phyloP scores from a whole-genome alignment of 2,329 filamentous ascomycete genomes.

The Cordyceps farinosa region DNA sequence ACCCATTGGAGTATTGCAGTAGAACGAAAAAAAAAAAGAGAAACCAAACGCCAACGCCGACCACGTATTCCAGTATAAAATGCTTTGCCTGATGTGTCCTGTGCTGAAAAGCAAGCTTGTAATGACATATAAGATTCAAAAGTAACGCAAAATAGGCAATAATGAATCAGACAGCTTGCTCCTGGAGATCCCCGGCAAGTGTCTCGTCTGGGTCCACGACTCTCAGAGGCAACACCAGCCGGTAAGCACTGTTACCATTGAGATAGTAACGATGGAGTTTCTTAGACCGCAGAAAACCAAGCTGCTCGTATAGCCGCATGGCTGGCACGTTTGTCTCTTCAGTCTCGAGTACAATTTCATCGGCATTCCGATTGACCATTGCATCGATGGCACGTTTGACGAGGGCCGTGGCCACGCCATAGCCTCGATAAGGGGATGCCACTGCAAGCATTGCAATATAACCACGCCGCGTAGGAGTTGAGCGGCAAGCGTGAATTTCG shows the following conservation, averaged over 20 bases:
- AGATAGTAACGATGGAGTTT: conserved; percentile 92
- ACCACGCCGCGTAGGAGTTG: conserved; percentile 68
- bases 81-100: conserved; percentile 6
- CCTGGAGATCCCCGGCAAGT: conserved; percentile 34
- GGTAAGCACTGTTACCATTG: conserved; percentile 92
- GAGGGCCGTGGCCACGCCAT: conserved; percentile 81
- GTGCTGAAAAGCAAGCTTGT: conserved; percentile 3
- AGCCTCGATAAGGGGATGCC: conserved; percentile 70
- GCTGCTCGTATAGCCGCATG: conserved; percentile 85
- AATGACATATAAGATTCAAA: background rate
- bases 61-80: conserved; percentile 1
- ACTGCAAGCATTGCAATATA: conserved; percentile 99
- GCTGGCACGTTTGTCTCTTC: conserved; percentile 89
- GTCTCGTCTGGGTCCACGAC: conserved; percentile 40
- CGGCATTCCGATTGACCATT: conserved; percentile 79
- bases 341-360: conserved; percentile 94
- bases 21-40: background rate
- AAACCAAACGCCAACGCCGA: conserved; percentile 8
- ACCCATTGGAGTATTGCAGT: background rate
- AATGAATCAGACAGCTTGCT: conserved; percentile 21
- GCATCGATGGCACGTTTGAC: conserved; percentile 89
- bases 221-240: conserved; percentile 78
- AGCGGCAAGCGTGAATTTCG: conserved; percentile 82
- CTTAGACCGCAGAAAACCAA: conserved; percentile 91
- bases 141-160: background rate